Evolutionary conservation across 208 protist species (phyloP).

Genomic region (Tritrichomonas foetus): DNA sequence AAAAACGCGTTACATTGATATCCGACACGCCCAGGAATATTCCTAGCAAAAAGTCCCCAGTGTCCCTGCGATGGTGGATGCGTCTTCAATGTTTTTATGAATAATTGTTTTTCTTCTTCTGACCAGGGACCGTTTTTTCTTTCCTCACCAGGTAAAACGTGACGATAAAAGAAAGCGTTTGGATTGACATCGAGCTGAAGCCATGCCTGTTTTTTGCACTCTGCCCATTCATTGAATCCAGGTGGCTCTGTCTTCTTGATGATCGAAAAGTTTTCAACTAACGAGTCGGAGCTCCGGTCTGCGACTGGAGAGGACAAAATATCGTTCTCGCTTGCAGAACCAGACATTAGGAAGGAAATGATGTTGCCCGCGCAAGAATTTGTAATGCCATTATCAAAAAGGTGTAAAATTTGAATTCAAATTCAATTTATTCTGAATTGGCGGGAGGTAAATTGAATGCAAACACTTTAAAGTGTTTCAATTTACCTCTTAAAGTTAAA

Average conservation of each 20-base stretch:
- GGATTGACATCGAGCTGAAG: conserved; percentile 1
- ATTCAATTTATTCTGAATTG: too few relatives aligned
- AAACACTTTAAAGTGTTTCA: too few relatives aligned
- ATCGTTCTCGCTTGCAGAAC: too few relatives aligned
- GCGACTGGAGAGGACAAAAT: too few relatives aligned
- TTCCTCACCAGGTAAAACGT: neutral
- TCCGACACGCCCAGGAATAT: conserved; percentile 19
- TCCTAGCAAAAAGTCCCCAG: neutral
- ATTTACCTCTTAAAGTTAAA: too few relatives aligned
- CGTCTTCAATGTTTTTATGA: neutral
- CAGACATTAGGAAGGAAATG: too few relatives aligned
- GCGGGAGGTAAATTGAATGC: too few relatives aligned
- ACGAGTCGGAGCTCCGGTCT: too few relatives aligned
- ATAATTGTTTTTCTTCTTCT: conserved; percentile 20
- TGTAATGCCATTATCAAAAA: too few relatives aligned
- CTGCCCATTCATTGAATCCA: neutral
- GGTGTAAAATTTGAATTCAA: too few relatives aligned
- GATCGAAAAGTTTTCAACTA: too few relatives aligned
- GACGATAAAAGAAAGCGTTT: conserved; percentile 24
- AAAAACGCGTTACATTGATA: conserved; percentile 36
- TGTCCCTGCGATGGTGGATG: neutral
- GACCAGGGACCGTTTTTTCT: neutral
- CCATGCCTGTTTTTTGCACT: conserved; percentile 15
- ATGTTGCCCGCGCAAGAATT: too few relatives aligned
- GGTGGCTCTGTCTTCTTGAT: neutral